Evolutionary conservation across 2,329 filamentous ascomycete genomes (phyloP), one percentile per base, ranked within the genome.

Genomic region (Akanthomyces dipterigenus): DNA sequence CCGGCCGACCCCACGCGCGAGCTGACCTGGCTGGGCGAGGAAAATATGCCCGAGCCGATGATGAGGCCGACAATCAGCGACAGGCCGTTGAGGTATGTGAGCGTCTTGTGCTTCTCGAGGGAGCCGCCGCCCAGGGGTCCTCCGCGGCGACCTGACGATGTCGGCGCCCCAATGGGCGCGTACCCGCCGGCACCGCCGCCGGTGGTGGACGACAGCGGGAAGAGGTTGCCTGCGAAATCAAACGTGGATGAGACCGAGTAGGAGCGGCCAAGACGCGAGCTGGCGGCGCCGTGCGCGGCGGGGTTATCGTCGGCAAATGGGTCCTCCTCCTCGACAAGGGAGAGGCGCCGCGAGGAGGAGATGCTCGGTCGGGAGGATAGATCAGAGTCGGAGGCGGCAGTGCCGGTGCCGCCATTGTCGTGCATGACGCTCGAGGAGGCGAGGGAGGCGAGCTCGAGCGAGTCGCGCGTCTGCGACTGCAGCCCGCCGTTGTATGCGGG

Each of bases 31-130:
- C 91, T 92, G 0, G 93, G 93, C 24, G 91, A 96, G 3, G 91
- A 96, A 76, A 98, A 99, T 70, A 99, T 97, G 16, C 93, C 95
- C 26, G 91, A 96, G 3, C 95, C 95, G 70, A 99, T 98, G 67
- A 98, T 96, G 65, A 99, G 77, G 1, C 95, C 93, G 54, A 98
- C 84, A 55, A 99, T 90, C 62, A 99, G 80, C 26, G 91, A 96
- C 62, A 99, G 75, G 1, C 95, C 95, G 73, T 99, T 99, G 51
- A 98, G 72, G 71, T 93, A 98, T 31, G 95, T 98, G 74, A 99
- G 77, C 16, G 90, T 96, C 79, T 99, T 99, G 78, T 96, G 89
- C 73, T 91, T 95, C 80, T 99, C 95, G 65, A 98, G 76, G 45
- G 89, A 91, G n/a, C 84, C 88, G 63, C 88, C 89, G n/a, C 85